Conservation (phyloP, 306 rosid species). For the Datisca glomerata region DNA sequence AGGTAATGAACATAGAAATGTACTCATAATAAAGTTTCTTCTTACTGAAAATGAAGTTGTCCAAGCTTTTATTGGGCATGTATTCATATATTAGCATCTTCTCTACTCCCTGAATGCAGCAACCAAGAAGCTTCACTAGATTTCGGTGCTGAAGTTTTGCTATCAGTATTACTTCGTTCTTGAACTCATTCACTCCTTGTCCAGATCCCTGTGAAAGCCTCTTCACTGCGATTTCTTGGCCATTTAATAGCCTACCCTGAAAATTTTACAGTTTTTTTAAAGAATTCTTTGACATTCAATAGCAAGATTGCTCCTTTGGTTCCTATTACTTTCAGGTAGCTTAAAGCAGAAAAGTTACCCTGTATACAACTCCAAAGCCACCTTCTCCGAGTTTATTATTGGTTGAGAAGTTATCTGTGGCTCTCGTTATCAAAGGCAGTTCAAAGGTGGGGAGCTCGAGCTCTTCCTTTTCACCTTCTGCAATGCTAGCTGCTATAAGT, state of each 20-base stretch:
- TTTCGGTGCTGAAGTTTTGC: constrained; percentile 65
- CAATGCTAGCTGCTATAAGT: not conserved
- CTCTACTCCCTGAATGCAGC: constrained; percentile 38
- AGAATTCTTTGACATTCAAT: not conserved
- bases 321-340: not conserved
- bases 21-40: too few species aligned
- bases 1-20: too few species aligned
- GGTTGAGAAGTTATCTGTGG: constrained; percentile 33
- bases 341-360: constrained; percentile 12
- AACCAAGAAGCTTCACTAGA: constrained; percentile 54
- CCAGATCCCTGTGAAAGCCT: constrained; percentile 35
- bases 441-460: constrained; percentile 34
- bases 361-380: constrained; percentile 54
- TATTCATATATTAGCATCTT: constrained; percentile 32
- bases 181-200: constrained; percentile 50
- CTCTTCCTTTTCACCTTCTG: constrained; percentile 15
- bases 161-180: constrained; percentile 42
- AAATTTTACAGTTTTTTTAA: not conserved
- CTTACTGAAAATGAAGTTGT: constrained; percentile 52
- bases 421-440: constrained; percentile 18
- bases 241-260: constrained; percentile 42
- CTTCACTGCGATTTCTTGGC: constrained; percentile 51
- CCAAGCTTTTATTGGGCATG: constrained; percentile 55
- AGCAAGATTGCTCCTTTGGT: too few species aligned
- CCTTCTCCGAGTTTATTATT: too few species aligned